Percentiles rank a stretch among this genome's conserved stretches.
Evolutionary conservation across 768 basidiomycete genomes (phyloP).

Genomic region (Pisolithus microcarpus): DNA sequence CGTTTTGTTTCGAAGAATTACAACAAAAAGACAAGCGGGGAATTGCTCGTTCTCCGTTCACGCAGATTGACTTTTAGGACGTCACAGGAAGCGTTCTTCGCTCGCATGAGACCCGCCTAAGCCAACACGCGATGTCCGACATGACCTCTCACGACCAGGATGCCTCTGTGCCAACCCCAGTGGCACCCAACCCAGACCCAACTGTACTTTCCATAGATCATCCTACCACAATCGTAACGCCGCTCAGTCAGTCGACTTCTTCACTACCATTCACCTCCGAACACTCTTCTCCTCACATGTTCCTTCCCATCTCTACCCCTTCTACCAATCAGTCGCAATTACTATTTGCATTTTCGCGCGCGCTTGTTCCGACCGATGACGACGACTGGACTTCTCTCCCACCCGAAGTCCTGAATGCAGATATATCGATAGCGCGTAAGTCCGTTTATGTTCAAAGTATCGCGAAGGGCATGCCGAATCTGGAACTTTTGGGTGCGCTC

Average conservation of each 20-base stretch:
- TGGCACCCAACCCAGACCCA: conserved; percentile 9
- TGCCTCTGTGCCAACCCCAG: conserved; percentile 8
- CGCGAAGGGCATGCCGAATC: not conserved
- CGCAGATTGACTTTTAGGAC: not conserved
- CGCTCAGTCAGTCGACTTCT: conserved; percentile 6
- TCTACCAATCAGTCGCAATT: conserved; percentile 34
- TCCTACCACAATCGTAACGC: conserved; percentile 15
- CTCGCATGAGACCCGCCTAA: conserved; percentile 16
- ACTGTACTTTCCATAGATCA: conserved; percentile 22
- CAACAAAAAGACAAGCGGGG: not conserved
- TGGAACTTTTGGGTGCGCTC: not conserved
- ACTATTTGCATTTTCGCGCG: conserved; percentile 40
- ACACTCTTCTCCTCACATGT: conserved; percentile 23
- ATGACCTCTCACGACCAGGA: conserved; percentile 21
- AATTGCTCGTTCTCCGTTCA: not conserved
- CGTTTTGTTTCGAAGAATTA: not conserved
- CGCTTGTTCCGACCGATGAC: conserved; percentile 27
- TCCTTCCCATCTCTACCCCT: conserved; percentile 38
- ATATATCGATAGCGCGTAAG: conserved; percentile 55
- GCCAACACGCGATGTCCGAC: conserved; percentile 12
- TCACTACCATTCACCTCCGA: conserved; percentile 16
- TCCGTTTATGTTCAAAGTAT: conserved; percentile 12
- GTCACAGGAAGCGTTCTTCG: not conserved
- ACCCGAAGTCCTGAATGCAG: conserved; percentile 47
- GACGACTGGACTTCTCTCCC: conserved; percentile 38